Percentiles rank a stretch among this genome's conserved stretches.
These are phyloP conservation scores for Aspergillus neoniger DNA, from an alignment of 2,329 filamentous ascomycete genomes.

Conservation along the genomic window DNA sequence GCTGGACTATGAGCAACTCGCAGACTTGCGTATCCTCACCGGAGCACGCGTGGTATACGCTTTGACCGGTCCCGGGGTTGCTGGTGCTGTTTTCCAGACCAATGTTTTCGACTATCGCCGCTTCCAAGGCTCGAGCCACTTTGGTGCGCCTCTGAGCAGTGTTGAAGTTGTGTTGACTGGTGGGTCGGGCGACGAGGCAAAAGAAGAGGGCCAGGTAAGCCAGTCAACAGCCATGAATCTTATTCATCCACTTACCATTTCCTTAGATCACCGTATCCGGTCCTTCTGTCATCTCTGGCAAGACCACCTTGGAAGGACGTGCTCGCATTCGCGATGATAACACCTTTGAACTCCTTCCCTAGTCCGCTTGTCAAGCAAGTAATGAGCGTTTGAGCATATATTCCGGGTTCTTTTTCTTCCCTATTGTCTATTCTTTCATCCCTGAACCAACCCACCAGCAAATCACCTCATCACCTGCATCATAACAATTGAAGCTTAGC, in stretches of 20 bases:
- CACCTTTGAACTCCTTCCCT: conserved; percentile 60
- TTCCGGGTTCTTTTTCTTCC: neutral
- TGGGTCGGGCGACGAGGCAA: conserved; percentile 35
- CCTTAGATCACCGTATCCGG: conserved; percentile 70
- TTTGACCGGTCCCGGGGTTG: conserved; percentile 77
- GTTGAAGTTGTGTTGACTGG: conserved; percentile 71
- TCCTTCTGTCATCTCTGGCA: conserved; percentile 69
- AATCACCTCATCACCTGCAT: neutral
- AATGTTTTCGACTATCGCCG: conserved; percentile 82
- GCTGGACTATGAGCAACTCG: conserved; percentile 69
- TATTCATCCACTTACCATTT: conserved; percentile 1
- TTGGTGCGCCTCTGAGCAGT: conserved; percentile 77
- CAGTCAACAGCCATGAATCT: neutral
- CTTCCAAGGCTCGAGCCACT: conserved; percentile 60
- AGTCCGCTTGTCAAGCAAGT: neutral
- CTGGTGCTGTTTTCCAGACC: conserved; percentile 85
- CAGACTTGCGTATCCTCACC: conserved; percentile 79
- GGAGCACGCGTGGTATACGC: conserved; percentile 82
- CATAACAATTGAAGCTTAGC: neutral
- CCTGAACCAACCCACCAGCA: neutral
- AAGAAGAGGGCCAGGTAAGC: conserved; percentile 65
- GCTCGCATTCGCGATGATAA: conserved; percentile 71
- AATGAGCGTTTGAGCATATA: neutral
- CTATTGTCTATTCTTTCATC: neutral
- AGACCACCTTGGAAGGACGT: conserved; percentile 63